Evolutionary conservation across 2,329 filamentous ascomycete genomes (phyloP).

Genomic region (Zasmidium citrigriseum): DNA sequence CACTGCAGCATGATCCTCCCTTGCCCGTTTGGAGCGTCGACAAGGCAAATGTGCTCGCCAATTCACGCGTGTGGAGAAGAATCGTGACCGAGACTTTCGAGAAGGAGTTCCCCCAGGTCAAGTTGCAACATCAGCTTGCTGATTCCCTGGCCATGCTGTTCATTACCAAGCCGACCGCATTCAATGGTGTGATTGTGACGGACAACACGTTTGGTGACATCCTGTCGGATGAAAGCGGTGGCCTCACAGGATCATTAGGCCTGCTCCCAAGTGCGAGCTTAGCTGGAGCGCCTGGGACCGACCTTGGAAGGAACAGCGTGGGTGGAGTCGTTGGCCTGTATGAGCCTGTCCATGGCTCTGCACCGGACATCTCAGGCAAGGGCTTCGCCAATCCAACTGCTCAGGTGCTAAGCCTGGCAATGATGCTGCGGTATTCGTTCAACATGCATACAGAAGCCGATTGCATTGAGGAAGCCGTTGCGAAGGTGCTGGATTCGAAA

Average conservation of each 20-base stretch:
- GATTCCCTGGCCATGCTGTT: conserved; percentile 54
- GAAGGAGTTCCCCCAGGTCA: conserved; percentile 46
- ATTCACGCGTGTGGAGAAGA: conserved; percentile 51
- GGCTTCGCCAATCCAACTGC: conserved; percentile 36
- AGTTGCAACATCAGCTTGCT: conserved; percentile 49
- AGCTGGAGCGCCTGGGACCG: conserved; percentile 30
- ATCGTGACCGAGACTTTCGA: conserved; percentile 45
- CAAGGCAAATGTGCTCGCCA: conserved; percentile 57
- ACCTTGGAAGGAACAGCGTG: conserved; percentile 38
- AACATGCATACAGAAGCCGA: conserved; percentile 34
- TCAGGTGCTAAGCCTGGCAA: conserved; percentile 34
- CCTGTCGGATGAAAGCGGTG: conserved; percentile 49
- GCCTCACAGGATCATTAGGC: conserved; percentile 50
- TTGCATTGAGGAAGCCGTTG: conserved; percentile 55
- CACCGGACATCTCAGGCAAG: conserved; percentile 37
- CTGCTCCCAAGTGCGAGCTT: conserved; percentile 46
- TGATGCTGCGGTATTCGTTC: conserved; percentile 37
- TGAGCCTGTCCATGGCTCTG: conserved; percentile 37
- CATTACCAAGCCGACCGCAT: conserved; percentile 48
- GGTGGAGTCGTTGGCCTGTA: conserved; percentile 41
- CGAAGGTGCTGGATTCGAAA: conserved; percentile 54
- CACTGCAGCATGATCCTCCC: conserved; percentile 39
- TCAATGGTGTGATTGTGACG: conserved; percentile 52
- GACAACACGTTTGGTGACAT: conserved; percentile 55
- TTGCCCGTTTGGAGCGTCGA: conserved; percentile 51